Evolutionary conservation across 1,284 basidiomycete species (phyloP), one percentile per base, ranked within the genome.

Genomic region (Puccinia hordei): DNA sequence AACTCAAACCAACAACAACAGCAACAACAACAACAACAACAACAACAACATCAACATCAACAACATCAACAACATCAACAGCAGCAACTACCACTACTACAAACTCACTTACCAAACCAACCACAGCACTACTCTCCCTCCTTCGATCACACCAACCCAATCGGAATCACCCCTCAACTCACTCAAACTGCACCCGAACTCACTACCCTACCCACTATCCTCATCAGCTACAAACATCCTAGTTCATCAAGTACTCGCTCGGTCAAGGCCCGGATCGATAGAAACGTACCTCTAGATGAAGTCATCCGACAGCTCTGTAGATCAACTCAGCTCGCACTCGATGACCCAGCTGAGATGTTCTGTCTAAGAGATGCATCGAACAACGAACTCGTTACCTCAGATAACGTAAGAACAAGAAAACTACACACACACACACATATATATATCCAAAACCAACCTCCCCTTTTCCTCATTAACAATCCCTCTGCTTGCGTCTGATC

Each of bases 361-460:
- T 93, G 94, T 0, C 86, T 98, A 80, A 88, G 95, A 83, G 94
- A 97, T 84, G 83, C 84, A 33, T 93, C 95, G 83, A 90, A 88
- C 38, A 93, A 94, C 83, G 92, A 93, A 83, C 87, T 98, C 68
- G 91, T 98, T n/a, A 96, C 94, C 35, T 93, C 94, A 84, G 92
- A 93, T 82, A 96, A 93, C 85, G 86, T 46, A 0, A 22, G 33
- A 2, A 59, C 74, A 65, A 51, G 82, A 35, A 24, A 17, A 13
- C 12, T 4, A 27, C 9, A 30, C 24, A 59, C 3, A 30, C 33
- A 24, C 1, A n/a, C n/a, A n/a, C n/a, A n/a, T n/a, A n/a, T n/a
- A n/a, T n/a, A n/a, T n/a, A n/a, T n/a, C n/a, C n/a, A n/a, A n/a
- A n/a, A n/a, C 2, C 68, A 55, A 38, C 44, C 27, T 38, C 53